Evolutionary conservation across 2,329 filamentous ascomycete genomes (phyloP).

Genomic region (Catunica adiposa): DNA sequence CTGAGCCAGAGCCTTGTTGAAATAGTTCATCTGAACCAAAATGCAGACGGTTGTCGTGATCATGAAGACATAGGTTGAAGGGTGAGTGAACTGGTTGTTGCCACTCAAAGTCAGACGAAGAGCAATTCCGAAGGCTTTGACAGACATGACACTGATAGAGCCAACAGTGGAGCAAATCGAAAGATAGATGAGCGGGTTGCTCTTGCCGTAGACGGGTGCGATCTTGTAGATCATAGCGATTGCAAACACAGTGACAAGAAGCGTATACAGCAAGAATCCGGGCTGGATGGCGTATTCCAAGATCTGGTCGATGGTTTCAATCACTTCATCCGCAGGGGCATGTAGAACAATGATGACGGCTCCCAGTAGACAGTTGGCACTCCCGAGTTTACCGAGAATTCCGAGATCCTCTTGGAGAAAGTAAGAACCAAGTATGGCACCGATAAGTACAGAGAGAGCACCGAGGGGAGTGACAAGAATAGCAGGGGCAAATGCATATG

Average conservation of each 20-base stretch:
- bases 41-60: constrained; percentile 90
- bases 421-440: constrained; percentile 85
- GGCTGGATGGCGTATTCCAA: constrained; percentile 78
- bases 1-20: constrained; percentile 94
- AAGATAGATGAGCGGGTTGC: constrained; percentile 88
- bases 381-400: constrained; percentile 81
- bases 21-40: constrained; percentile 98
- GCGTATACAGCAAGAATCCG: constrained; percentile 77
- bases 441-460: constrained; percentile 85
- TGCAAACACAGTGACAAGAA: constrained; percentile 66
- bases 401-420: constrained; percentile 83
- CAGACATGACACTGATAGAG: constrained; percentile 95
- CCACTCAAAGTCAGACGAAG: constrained; percentile 86
- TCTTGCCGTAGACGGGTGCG: constrained; percentile 77
- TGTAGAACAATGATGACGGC: constrained; percentile 96
- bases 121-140: constrained; percentile 96
- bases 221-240: constrained; percentile 92
- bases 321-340: constrained; percentile 83
- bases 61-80: constrained; percentile 93
- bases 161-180: constrained; percentile 97
- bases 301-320: constrained; percentile 82
- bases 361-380: constrained; percentile 88
- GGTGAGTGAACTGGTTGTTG: constrained; percentile 87
- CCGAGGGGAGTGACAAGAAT: constrained; percentile 93
- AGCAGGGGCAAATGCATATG: constrained; percentile 96